Evolutionary conservation across 2,329 filamentous ascomycete species (phyloP).

Genomic region (Pleoardoris graminearum): DNA sequence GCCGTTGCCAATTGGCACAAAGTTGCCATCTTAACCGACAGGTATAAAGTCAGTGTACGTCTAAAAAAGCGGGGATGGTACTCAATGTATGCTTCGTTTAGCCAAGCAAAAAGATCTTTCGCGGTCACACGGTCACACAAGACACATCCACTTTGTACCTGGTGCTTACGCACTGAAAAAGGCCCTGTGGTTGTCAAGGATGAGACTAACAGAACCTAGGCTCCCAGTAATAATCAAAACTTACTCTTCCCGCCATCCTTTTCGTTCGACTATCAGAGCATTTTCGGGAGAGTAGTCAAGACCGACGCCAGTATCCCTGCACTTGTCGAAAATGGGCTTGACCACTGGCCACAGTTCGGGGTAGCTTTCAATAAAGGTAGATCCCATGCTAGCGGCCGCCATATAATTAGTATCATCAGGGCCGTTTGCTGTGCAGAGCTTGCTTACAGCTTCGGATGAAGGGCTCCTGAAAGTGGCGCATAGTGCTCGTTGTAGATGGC

Average conservation of each 20-base stretch:
- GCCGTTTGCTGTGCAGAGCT: not conserved
- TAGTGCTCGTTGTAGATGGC: slow-evolving; percentile 42
- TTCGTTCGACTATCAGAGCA: slow-evolving; percentile 33
- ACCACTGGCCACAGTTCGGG: slow-evolving; percentile 34
- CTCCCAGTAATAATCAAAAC: not conserved
- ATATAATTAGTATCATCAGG: not conserved
- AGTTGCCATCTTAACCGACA: no score
- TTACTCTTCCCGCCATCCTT: slow-evolving; percentile 35
- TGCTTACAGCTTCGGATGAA: slow-evolving; percentile 30
- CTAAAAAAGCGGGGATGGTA: no score
- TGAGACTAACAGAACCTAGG: no score
- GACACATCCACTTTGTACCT: no score
- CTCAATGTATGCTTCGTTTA: no score
- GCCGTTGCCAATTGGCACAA: slow-evolving; percentile 33
- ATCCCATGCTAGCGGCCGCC: slow-evolving; percentile 27
- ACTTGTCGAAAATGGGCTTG: slow-evolving; percentile 29
- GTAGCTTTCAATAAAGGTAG: slow-evolving; percentile 31
- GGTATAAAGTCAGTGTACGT: no score
- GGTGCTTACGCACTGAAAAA: no score
- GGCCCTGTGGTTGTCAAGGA: no score
- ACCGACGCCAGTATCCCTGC: slow-evolving; percentile 26
- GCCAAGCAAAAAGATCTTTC: no score
- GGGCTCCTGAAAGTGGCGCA: slow-evolving; percentile 28
- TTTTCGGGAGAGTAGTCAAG: slow-evolving; percentile 27
- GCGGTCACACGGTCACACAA: no score